These are phyloP conservation scores for Suhomyces yuchorum DNA, from an alignment of 1,139 yeast species.

Conservation along the genomic window DNA sequence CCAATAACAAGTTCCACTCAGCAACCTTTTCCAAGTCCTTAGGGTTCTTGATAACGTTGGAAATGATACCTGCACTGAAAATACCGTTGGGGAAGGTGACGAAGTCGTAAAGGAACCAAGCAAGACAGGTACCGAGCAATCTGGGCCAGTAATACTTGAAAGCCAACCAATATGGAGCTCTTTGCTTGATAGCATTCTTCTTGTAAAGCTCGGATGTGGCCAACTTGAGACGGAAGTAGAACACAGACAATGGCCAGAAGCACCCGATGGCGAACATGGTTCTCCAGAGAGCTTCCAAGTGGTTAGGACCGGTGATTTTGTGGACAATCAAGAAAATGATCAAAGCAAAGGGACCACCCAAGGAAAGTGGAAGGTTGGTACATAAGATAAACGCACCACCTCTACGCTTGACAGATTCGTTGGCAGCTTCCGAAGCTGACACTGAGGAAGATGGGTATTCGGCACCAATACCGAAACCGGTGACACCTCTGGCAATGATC, in stretches of 20 bases:
- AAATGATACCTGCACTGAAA: slow-evolving; percentile 55
- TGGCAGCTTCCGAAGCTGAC: slow-evolving; percentile 73
- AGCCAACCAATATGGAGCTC: slow-evolving; percentile 57
- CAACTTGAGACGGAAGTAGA: slow-evolving; percentile 71
- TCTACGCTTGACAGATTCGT: slow-evolving; percentile 59
- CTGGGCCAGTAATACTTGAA: slow-evolving; percentile 57
- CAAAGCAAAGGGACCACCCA: slow-evolving; percentile 80
- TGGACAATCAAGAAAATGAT: slow-evolving; percentile 67
- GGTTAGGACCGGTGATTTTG: slow-evolving; percentile 54
- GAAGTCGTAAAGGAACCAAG: slow-evolving; percentile 67
- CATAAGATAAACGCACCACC: slow-evolving; percentile 66
- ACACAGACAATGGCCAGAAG: slow-evolving; percentile 72
- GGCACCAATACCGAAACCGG: slow-evolving; percentile 78
- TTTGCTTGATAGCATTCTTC: slow-evolving; percentile 49
- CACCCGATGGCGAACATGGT: slow-evolving; percentile 74
- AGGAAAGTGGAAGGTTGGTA: slow-evolving; percentile 70
- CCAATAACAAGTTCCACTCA: slow-evolving; percentile 61
- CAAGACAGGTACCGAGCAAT: slow-evolving; percentile 56
- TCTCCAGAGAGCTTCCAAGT: slow-evolving; percentile 64
- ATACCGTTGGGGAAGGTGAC: slow-evolving; percentile 68
- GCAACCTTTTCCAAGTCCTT: slow-evolving; percentile 48
- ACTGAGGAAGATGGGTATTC: slow-evolving; percentile 74
- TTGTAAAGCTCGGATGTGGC: slow-evolving; percentile 62
- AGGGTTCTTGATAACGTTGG: slow-evolving; percentile 42
- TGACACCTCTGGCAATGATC: slow-evolving; percentile 63